A percentile compares a stretch with the other conserved stretches of the same genome.
Evolutionary conservation across 1,139 yeast genomes (phyloP).

Genomic region (Sugiyamaella paludigena): DNA sequence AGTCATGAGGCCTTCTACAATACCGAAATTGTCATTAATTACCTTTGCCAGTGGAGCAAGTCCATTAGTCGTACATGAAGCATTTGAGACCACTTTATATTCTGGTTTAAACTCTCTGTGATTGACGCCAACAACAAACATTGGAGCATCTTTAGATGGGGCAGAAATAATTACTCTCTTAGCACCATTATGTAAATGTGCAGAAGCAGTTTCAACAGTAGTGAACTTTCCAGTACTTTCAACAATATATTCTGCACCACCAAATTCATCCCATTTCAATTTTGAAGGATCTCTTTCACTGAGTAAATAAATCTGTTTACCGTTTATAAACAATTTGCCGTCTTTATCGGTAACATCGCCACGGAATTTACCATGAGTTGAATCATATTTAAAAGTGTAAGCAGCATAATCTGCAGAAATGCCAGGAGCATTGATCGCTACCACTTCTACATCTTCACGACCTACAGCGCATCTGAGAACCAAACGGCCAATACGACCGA

Average conservation of each 20-base stretch:
- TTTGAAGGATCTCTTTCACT: slow-evolving; percentile 74
- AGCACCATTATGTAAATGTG: slow-evolving; percentile 82
- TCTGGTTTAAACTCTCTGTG: slow-evolving; percentile 66
- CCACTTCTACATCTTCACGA: slow-evolving; percentile 67
- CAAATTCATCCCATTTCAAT: slow-evolving; percentile 71
- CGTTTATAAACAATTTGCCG: slow-evolving; percentile 58
- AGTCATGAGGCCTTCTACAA: slow-evolving; percentile 85
- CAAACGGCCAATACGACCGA: slow-evolving; percentile 85
- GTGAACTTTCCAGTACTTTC: slow-evolving; percentile 91
- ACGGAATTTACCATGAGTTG: slow-evolving; percentile 73
- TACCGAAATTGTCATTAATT: slow-evolving; percentile 71
- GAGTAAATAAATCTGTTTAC: slow-evolving; percentile 63
- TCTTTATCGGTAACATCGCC: slow-evolving; percentile 65
- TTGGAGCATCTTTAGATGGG: slow-evolving; percentile 84
- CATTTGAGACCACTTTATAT: slow-evolving; percentile 70
- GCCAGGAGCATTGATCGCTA: slow-evolving; percentile 81
- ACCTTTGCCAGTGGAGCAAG: slow-evolving; percentile 85
- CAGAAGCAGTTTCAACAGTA: slow-evolving; percentile 69
- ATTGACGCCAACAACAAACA: slow-evolving; percentile 84
- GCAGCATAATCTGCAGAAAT: slow-evolving; percentile 78
- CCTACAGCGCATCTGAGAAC: slow-evolving; percentile 69
- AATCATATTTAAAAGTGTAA: slow-evolving; percentile 83
- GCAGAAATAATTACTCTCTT: slow-evolving; percentile 85
- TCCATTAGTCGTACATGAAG: slow-evolving; percentile 88
- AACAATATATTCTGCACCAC: slow-evolving; percentile 71